These are phyloP conservation scores for Boletellus ananas DNA, from an alignment of 768 basidiomycete genomes.

Conservation along the genomic window DNA sequence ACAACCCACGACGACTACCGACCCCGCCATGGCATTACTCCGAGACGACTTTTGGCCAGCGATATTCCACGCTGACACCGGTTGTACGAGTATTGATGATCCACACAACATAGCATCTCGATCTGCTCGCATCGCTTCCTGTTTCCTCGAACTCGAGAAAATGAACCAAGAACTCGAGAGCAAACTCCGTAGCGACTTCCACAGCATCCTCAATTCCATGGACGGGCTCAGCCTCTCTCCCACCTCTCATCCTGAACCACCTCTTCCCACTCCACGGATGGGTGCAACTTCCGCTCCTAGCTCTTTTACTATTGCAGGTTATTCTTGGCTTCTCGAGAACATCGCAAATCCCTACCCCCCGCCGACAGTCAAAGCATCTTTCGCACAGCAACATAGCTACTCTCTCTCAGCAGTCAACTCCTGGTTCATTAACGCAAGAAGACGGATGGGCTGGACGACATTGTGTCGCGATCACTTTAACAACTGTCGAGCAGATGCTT, in stretches of 20 bases:
- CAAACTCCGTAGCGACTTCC: neutral
- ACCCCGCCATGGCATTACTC: neutral
- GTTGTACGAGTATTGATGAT: neutral
- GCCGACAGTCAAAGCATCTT: slow-evolving; percentile 16
- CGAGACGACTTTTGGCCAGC: neutral
- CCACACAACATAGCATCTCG: neutral
- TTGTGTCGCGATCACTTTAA: slow-evolving; percentile 30
- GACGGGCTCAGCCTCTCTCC: neutral
- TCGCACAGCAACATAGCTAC: slow-evolving; percentile 25
- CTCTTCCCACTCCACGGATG: neutral
- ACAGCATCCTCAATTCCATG: neutral
- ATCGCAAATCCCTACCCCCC: slow-evolving; percentile 52
- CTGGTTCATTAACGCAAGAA: slow-evolving; percentile 47
- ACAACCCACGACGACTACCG: neutral
- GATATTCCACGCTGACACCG: neutral
- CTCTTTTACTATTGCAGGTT: slow-evolving; percentile 22
- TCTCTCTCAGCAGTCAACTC: slow-evolving; percentile 33
- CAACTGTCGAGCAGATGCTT: slow-evolving; percentile 18
- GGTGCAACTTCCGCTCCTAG: neutral
- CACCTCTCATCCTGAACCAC: neutral
- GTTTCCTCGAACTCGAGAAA: neutral
- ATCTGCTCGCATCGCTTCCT: neutral
- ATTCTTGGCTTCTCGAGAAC: slow-evolving; percentile 43
- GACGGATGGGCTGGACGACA: slow-evolving; percentile 49
- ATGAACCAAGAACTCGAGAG: neutral